Evolutionary conservation across 139 green algal genomes (phyloP).

Genomic region (Chlamydomonas asymmetrica): DNA sequence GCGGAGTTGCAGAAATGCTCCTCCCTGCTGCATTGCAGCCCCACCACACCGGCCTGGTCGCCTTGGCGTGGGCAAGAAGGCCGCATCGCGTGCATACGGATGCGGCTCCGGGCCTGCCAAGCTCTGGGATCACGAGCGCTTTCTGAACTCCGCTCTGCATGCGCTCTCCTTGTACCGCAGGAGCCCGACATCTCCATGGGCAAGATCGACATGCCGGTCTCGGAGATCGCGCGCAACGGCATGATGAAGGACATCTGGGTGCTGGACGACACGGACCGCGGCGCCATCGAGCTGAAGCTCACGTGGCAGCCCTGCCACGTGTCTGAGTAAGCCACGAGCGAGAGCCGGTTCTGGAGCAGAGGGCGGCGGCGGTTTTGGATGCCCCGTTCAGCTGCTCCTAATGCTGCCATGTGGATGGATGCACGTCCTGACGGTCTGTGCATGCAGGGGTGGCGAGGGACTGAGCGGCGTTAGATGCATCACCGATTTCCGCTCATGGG

Average conservation of each 20-base stretch:
- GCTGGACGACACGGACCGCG: constrained; percentile 29
- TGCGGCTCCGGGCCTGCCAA: not conserved
- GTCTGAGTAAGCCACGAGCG: not conserved
- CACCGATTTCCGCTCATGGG: too few relatives aligned
- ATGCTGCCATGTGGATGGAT: too few relatives aligned
- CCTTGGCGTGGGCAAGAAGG: not conserved
- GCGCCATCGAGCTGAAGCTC: constrained; percentile 30
- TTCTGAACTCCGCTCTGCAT: not conserved
- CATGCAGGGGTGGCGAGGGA: too few relatives aligned
- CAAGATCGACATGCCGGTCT: constrained; percentile 14
- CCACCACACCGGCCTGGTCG: not conserved
- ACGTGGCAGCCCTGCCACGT: constrained; percentile 26
- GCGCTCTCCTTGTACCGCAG: not conserved
- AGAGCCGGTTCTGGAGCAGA: not conserved
- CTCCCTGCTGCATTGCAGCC: not conserved
- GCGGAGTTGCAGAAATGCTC: too few relatives aligned
- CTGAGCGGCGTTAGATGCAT: too few relatives aligned
- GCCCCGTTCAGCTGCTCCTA: too few relatives aligned
- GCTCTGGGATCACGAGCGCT: not conserved
- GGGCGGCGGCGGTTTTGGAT: too few relatives aligned
- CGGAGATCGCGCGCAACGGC: constrained; percentile 29
- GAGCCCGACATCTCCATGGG: constrained; percentile 22
- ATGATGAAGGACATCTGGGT: constrained; percentile 20
- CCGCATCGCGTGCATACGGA: not conserved
- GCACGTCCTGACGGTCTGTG: too few relatives aligned